phyloP scores from a whole-genome alignment of 495 filamentous ascomycete genomes.

The Neurospora pannonica region DNA sequence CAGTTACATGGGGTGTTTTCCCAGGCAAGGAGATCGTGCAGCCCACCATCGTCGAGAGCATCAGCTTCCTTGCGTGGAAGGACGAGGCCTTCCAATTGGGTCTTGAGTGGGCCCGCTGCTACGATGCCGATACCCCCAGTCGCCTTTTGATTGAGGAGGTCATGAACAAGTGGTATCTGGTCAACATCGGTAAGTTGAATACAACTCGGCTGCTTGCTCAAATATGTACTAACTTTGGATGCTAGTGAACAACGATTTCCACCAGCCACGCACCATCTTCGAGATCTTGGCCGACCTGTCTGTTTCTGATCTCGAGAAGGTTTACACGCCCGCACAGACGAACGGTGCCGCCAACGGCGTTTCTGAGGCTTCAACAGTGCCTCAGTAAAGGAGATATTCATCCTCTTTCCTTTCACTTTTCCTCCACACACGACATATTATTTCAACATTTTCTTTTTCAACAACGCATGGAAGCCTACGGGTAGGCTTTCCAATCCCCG shows the following conservation, averaged over 20 bases:
- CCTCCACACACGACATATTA: neutral
- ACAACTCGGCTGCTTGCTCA: neutral
- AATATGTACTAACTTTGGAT: neutral
- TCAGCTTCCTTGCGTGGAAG: slow-evolving; percentile 98
- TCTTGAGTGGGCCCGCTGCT: slow-evolving; percentile 87
- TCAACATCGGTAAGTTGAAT: slow-evolving; percentile 76
- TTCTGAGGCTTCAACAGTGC: slow-evolving; percentile 15
- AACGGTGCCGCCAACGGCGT: slow-evolving; percentile 9
- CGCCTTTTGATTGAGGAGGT: slow-evolving; percentile 70
- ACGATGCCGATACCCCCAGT: slow-evolving; percentile 67
- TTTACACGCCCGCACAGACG: slow-evolving; percentile 7
- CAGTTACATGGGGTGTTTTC: slow-evolving; percentile 98
- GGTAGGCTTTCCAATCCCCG: neutral
- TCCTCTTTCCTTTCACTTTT: neutral
- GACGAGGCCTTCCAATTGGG: slow-evolving; percentile 94
- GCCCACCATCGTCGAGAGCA: slow-evolving; percentile 96
- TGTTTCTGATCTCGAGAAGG: slow-evolving; percentile 53
- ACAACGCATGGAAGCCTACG: neutral
- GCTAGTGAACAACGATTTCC: slow-evolving; percentile 93
- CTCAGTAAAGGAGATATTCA: slow-evolving; percentile 13
- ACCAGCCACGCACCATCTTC: slow-evolving; percentile 66
- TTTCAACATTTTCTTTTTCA: neutral
- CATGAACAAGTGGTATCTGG: slow-evolving; percentile 83
- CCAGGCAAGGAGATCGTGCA: slow-evolving; percentile 98
- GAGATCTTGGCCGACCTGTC: slow-evolving; percentile 72